A percentile compares a stretch with the other conserved stretches of the same genome.
phyloP scores from a whole-genome alignment of 2,329 filamentous ascomycete genomes.

The Penicillium sp. region DNA sequence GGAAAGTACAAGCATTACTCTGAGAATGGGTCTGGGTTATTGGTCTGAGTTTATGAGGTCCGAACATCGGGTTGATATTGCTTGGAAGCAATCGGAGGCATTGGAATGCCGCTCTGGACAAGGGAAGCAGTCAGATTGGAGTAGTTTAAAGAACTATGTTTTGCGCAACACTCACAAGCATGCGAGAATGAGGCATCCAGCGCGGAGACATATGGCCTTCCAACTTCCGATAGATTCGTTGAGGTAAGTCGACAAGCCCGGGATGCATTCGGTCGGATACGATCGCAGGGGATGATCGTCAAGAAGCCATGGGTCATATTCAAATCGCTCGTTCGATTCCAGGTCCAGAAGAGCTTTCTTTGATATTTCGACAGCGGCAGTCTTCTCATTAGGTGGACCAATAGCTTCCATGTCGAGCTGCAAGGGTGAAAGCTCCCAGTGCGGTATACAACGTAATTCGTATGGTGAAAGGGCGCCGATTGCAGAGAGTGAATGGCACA shows the following conservation, averaged over 20 bases:
- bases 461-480: neutral
- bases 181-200: constrained; percentile 28
- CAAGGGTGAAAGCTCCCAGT: neutral
- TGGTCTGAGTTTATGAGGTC: neutral
- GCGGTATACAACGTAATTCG: neutral
- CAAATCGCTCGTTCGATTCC: constrained; percentile 7
- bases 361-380: neutral
- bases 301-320: constrained; percentile 30
- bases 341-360: constrained; percentile 8
- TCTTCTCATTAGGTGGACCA: neutral
- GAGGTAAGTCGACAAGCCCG: constrained; percentile 24
- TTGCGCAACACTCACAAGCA: constrained; percentile 14
- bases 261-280: constrained; percentile 32
- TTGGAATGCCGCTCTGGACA: constrained; percentile 17
- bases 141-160: neutral
- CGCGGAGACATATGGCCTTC: constrained; percentile 23
- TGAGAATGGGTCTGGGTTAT: neutral
- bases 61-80: neutral
- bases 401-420: constrained; percentile 4
- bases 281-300: constrained; percentile 38
- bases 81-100: constrained; percentile 5
- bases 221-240: constrained; percentile 16
- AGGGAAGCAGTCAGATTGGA: neutral
- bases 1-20: constrained; percentile 24
- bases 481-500: neutral